Conservation (phyloP, 2,329 filamentous ascomycete genomes). For the Exserohilum rostratum region DNA sequence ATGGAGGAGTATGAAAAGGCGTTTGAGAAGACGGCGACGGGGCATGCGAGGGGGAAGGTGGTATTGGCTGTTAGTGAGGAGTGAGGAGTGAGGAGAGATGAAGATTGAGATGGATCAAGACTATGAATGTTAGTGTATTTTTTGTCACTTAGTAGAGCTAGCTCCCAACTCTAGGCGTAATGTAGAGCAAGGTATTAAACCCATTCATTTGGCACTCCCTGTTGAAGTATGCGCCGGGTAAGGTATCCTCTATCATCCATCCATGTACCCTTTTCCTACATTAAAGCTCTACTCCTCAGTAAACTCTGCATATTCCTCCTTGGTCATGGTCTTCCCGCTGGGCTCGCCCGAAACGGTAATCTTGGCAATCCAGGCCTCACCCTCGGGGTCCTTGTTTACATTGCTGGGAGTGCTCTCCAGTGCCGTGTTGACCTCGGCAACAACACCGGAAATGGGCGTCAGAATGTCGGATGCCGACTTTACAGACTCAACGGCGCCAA, state of each 20-base stretch:
- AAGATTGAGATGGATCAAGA: no score
- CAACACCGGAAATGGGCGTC: slow-evolving; percentile 78
- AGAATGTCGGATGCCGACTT: slow-evolving; percentile 99
- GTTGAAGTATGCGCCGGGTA: slow-evolving; percentile 15
- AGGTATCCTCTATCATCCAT: slow-evolving; percentile 6
- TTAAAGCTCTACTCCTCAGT: slow-evolving; percentile 56
- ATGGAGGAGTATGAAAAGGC: neutral
- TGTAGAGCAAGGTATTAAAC: neutral
- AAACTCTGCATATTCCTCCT: slow-evolving; percentile 77
- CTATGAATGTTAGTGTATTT: neutral
- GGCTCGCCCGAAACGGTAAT: slow-evolving; percentile 76
- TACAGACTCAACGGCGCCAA: slow-evolving; percentile 96
- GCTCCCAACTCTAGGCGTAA: no score
- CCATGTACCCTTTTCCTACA: neutral
- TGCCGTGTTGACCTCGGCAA: slow-evolving; percentile 73
- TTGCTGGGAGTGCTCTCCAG: slow-evolving; percentile 84
- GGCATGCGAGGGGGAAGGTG: neutral
- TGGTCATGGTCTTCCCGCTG: slow-evolving; percentile 69
- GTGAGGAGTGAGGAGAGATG: no score
- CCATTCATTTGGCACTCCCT: slow-evolving; percentile 2
- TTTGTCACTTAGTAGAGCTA: neutral
- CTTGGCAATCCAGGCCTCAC: slow-evolving; percentile 91
- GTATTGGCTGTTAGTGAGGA: neutral
- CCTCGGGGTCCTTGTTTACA: slow-evolving; percentile 91
- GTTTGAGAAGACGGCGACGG: neutral